Evolutionary conservation across 257 asterid genomes (phyloP), one percentile per base, ranked within the genome.

Genomic region (Petrea volubilis): DNA sequence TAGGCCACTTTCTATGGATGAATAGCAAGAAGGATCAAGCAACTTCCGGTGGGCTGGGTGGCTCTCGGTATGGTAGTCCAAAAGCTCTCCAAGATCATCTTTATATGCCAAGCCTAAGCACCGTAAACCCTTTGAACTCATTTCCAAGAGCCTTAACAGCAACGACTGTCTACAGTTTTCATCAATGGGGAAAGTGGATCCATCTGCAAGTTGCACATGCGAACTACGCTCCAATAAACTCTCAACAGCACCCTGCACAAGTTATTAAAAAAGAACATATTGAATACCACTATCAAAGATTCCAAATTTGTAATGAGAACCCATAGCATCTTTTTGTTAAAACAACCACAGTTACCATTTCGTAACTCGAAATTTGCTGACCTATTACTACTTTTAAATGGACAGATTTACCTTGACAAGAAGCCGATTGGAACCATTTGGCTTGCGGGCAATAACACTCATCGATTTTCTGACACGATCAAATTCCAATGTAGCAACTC

Each of bases 221-320:
- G 81, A 77, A 73, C 95, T 84, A 43, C 98, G 90, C 71, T 90
- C 98, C 79, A 93, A 61, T 76, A 93, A 74, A 76, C 82, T 84
- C 90, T 93, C 98, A 49, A 90, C 95, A n/a, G 98, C 98, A 72
- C 98, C 98, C 98, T 92, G 75, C 58, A 82, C 56, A 38, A 57
- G 44, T 28, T 38, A 38, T 7, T 5, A 38, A 7, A 38, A 38
- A 38, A 7, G 11, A 38, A 38, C 4, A 38, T 38, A 38, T 12
- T 7, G 9, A 38, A 38, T 38, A n/a, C n/a, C n/a, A n/a, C n/a
- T n/a, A 38, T 38, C 10, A 38, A 7, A 38, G 43, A 38, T 2
- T n/a, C 3, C 14, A 44, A 44, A 1, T 15, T 38, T 38, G 43
- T 8, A 38, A 38, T 1, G 7, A 31, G 7, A 31, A 31, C 7